Evolutionary conservation across 805 yeast genomes (phyloP).

Genomic region (Myxozyma nipponensis): DNA sequence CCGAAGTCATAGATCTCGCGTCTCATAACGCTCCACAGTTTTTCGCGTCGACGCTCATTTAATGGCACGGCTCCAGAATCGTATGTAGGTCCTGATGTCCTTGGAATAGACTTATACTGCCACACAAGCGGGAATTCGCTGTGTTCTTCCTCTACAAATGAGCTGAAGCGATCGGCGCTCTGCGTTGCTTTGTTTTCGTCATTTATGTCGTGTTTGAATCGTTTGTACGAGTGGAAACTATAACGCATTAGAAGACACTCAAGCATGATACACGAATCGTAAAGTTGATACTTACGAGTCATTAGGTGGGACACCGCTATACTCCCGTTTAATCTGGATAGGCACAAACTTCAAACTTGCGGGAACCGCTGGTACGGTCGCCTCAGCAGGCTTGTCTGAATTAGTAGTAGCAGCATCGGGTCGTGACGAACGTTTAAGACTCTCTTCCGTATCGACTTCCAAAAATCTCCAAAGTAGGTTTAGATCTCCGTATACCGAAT

Average conservation of each 20-base stretch:
- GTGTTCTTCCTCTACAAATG: too few species aligned
- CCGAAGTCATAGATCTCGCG: conserved; percentile 19
- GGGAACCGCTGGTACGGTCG: too few species aligned
- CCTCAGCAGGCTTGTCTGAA: too few species aligned
- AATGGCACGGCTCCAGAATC: conserved; percentile 14
- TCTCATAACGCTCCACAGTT: conserved; percentile 25
- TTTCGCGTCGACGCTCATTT: conserved; percentile 23
- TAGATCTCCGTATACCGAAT: conserved; percentile 21
- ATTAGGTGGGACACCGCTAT: too few species aligned
- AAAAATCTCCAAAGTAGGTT: conserved; percentile 14
- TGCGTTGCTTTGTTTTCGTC: background rate
- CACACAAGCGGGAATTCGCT: conserved; percentile 7
- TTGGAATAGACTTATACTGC: conserved; percentile 12
- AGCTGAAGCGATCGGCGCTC: too few species aligned
- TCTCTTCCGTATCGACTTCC: conserved; percentile 19
- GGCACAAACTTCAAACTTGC: too few species aligned
- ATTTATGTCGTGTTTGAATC: background rate
- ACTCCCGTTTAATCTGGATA: too few species aligned
- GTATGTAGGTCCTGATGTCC: conserved; percentile 17
- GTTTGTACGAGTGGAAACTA: too few species aligned
- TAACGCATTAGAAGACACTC: too few species aligned
- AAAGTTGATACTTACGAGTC: too few species aligned
- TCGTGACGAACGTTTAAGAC: background rate
- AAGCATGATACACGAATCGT: too few species aligned
- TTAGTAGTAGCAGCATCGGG: background rate